Evolutionary conservation across 2,329 filamentous ascomycete genomes (phyloP).

Genomic region (Penicillium paneum): DNA sequence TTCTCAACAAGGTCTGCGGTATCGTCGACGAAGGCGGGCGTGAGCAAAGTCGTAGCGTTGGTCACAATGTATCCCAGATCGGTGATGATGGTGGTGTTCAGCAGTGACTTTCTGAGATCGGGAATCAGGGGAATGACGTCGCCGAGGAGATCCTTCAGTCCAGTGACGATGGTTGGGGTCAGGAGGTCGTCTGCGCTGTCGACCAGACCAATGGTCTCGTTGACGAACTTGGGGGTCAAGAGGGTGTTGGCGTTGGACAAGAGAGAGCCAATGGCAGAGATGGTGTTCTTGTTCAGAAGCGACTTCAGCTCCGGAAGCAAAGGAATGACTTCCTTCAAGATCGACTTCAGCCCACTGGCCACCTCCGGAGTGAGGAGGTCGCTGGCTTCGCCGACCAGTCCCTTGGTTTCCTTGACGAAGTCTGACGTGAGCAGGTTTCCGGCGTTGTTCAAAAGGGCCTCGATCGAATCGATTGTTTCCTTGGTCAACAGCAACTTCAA

Average conservation of each 20-base stretch:
- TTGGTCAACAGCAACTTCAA: constrained; percentile 19
- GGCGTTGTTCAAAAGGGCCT: constrained; percentile 14
- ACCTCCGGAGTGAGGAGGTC: constrained; percentile 20
- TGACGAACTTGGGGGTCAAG: constrained; percentile 21
- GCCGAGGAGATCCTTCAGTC: constrained; percentile 22
- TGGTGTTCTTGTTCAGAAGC: constrained; percentile 15
- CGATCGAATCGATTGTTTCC: constrained; percentile 13
- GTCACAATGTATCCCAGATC: constrained; percentile 30
- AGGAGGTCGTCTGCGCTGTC: constrained; percentile 20
- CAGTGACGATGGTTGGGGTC: constrained; percentile 17
- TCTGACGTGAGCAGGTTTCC: constrained; percentile 16
- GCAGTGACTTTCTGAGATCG: constrained; percentile 23
- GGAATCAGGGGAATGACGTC: constrained; percentile 21
- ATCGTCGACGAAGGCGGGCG: constrained; percentile 31
- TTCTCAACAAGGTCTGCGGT: constrained; percentile 29
- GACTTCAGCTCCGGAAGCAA: constrained; percentile 20
- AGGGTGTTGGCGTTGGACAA: constrained; percentile 22
- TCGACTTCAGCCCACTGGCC: constrained; percentile 13
- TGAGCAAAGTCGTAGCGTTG: constrained; percentile 32
- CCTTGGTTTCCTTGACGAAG: constrained; percentile 22
- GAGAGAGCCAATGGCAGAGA: constrained; percentile 12
- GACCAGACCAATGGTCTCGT: constrained; percentile 20
- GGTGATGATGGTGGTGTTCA: constrained; percentile 25
- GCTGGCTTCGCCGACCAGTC: constrained; percentile 19
- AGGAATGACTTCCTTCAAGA: constrained; percentile 17